phyloP scores from a whole-genome alignment of 495 filamentous ascomycete species.

The Aspergillus haitiensis region DNA sequence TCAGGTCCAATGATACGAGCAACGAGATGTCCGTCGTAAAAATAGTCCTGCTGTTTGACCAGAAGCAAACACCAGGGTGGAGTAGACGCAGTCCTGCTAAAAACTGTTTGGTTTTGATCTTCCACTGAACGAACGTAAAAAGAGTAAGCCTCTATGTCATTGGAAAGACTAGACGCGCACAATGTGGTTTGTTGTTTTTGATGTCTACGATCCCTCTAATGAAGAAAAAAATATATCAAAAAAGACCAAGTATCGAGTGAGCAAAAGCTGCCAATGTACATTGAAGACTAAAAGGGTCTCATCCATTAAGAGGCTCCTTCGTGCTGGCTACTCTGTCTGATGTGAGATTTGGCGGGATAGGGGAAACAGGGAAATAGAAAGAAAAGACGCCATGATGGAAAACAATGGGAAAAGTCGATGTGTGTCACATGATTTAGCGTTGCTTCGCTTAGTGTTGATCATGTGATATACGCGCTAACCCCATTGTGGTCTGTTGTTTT shows the following conservation, averaged over 20 bases:
- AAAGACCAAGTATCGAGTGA: no score
- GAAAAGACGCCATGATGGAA: background rate
- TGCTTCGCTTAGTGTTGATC: constrained; percentile 4
- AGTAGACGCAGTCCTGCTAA: constrained; percentile 59
- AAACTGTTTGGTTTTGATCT: constrained; percentile 57
- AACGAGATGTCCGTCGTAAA: constrained; percentile 49
- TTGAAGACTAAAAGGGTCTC: background rate
- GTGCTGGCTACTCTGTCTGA: no score
- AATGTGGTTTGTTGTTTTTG: constrained; percentile 37
- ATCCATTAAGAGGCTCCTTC: constrained; percentile 10
- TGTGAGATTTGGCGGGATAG: no score
- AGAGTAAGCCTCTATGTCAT: constrained; percentile 45
- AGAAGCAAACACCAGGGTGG: constrained; percentile 50
- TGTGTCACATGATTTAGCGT: background rate
- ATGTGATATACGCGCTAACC: background rate
- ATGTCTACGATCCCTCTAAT: background rate
- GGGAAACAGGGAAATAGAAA: background rate
- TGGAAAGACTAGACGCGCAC: constrained; percentile 44
- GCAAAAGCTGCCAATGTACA: no score
- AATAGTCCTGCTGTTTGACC: constrained; percentile 52
- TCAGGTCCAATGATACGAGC: background rate
- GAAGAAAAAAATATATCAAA: no score
- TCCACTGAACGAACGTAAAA: constrained; percentile 55
- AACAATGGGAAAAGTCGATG: constrained; percentile 1
- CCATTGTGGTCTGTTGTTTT: background rate